Evolutionary conservation across 2,329 filamentous ascomycete genomes (phyloP), one percentile per base, ranked within the genome.

Genomic region (Thelonectria blattea): DNA sequence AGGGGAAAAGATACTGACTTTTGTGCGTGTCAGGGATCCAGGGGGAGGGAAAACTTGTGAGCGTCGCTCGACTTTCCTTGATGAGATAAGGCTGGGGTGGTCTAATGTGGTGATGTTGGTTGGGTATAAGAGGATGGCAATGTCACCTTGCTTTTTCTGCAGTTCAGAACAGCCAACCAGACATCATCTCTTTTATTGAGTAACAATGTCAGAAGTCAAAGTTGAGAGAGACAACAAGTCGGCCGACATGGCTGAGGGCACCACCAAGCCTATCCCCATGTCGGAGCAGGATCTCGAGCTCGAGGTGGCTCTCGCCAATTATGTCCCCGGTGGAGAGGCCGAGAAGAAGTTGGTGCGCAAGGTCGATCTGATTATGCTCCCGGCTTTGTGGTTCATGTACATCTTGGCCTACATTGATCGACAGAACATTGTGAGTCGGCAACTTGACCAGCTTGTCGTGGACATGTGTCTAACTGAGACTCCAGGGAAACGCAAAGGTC

Each of bases 311-410:
- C 53, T 74, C 22, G 63, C 69, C 48, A 65, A 65, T 43, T 73
- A 73, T 30, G 68, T 72, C 1, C 72, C 72, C 5, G 65, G 65
- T 7, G 64, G 65, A 1, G 45, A 61, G 6, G 64, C 65, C 18
- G 65, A 71, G 52, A 67, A 62, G 34, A 62, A 54, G 17, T 58
- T 70, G 1, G 67, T 70, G 15, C 68, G 69, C 22, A 75, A 75
- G 64, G 73, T 83, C 64, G 73, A 80, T 9, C 68, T 81, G 27
- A 72, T 71, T 41, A 56, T 75, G 39, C 62, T 75, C 32, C 81
- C 81, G 1, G 76, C 75, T 83, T 56, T 91, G 87, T 78, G 88
- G 76, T 17, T 79, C 69, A 80, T 87, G 39, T 73, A 73, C 43
- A 68, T 72, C 5, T 61, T 72, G 32, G 71, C 70, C 8, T 73